Percentiles rank a stretch among this genome's conserved stretches.
phyloP scores from a whole-genome alignment of 495 filamentous ascomycete species.

The Viridothelium virens region DNA sequence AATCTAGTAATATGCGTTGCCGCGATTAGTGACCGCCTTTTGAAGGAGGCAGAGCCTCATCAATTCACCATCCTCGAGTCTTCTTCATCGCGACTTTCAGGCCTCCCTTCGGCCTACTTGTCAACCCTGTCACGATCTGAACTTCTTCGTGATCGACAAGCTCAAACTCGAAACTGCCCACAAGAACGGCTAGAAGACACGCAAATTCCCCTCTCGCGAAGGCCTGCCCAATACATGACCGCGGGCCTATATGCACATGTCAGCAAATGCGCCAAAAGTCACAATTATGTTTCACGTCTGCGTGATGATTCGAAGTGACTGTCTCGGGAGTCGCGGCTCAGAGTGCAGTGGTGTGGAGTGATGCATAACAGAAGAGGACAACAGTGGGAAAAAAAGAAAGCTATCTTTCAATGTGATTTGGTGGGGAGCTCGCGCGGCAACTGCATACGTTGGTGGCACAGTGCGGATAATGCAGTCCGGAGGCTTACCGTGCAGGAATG shows the following conservation, averaged over 20 bases:
- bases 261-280: not conserved
- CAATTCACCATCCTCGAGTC: conserved; percentile 7
- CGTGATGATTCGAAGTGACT: too few species aligned
- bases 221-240: conserved; percentile 16
- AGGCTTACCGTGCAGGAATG: conserved; percentile 17
- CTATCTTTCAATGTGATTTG: not conserved
- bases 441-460: too few species aligned
- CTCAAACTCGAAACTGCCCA: conserved; percentile 12
- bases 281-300: too few species aligned
- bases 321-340: too few species aligned
- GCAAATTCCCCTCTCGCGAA: conserved; percentile 15
- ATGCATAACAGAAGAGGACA: not conserved
- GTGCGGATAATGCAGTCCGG: not conserved
- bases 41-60: not conserved
- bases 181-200: conserved; percentile 14
- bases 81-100: not conserved
- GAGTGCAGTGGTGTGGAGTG: too few species aligned
- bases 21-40: too few species aligned
- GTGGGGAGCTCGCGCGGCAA: not conserved
- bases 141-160: conserved; percentile 2
- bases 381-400: not conserved
- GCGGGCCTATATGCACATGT: conserved; percentile 6
- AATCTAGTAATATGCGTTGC: too few species aligned
- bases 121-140: conserved; percentile 13
- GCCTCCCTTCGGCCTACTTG: conserved; percentile 13